Base-by-base conservation (phyloP, 2,329 filamentous ascomycete species). In the Phyllosticta citrichinensis region DNA sequence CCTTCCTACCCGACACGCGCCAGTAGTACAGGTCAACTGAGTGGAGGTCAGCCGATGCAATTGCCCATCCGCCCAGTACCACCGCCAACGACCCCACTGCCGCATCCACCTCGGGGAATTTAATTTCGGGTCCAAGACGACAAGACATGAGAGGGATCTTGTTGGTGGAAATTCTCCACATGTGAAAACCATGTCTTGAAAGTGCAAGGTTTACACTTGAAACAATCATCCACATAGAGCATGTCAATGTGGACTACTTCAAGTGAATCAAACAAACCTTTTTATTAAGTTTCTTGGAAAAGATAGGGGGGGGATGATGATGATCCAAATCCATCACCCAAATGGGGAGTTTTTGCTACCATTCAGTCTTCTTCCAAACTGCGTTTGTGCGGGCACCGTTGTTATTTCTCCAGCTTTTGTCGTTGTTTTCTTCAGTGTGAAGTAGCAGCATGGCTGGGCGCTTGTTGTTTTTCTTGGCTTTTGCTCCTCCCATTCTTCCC, bases 11-110 rank as follows among this genome's bases (percentile, higher is more conserved):
- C 77, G 1, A 66, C 68, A 14, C 69, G 77, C 51, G 78, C 77
- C 22, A 75, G 73, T 30, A 79, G 77, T 65, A 71, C 73, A 27
- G 65, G 68, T 64, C 69, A 69, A 27, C 64, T 69, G 27, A 70
- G 73, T 55, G 65, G 66, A 22, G 63, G 59, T 53, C 61, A 59
- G 62, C 68, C 70, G 47, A 75, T 79, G 73, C 74, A 73, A 50
- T 68, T 80, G 8, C 77, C 77, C 11, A 78, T 80, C 52, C 69
- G 77, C 61, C 76, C 77, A 52, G 76, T 76, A 25, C 75, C 75
- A 4, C 66, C 66, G 14, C 68, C 72, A 20, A 62, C 35, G 56
- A 63, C 56, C 47, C 55, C 59, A 50, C 55, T 61, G 50, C 59
- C 59, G 55, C 59, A 61, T 27, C 59, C 59, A 51, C 59, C 59